phyloP scores from a whole-genome alignment of 768 basidiomycete genomes.

The Termitomyces sp. region DNA sequence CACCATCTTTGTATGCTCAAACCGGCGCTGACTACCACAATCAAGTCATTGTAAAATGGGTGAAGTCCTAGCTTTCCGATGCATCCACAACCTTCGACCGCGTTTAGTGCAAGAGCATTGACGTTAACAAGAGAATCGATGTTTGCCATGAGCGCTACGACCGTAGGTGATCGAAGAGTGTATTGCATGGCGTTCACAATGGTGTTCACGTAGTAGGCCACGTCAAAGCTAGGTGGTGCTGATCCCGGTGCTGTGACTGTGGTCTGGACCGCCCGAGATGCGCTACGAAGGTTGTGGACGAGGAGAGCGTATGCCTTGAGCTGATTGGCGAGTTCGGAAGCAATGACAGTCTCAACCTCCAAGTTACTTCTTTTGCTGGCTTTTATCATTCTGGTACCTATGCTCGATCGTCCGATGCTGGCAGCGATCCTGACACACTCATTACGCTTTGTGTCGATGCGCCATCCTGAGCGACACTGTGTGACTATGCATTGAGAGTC shows the following conservation, averaged over 20 bases:
- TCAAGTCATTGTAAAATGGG: conserved; percentile 9
- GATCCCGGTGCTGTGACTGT: not conserved
- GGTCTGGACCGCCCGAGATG: conserved; percentile 1
- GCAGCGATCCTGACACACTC: conserved; percentile 15
- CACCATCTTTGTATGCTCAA: conserved; percentile 13
- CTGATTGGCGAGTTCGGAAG: conserved; percentile 13
- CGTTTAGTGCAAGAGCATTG: conserved; percentile 13
- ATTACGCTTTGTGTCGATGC: conserved; percentile 13
- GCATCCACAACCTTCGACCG: conserved; percentile 17
- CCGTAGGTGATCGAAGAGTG: conserved; percentile 17
- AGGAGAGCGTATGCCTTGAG: conserved; percentile 15
- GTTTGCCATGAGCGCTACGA: conserved; percentile 14
- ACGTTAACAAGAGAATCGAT: conserved; percentile 16
- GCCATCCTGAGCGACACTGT: conserved; percentile 23
- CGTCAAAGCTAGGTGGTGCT: conserved; percentile 5
- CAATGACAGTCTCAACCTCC: conserved; percentile 6
- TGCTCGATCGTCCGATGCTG: not conserved
- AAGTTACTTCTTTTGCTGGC: conserved; percentile 3
- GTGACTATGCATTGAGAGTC: conserved; percentile 21
- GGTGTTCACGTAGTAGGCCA: conserved; percentile 14
- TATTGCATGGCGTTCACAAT: conserved; percentile 14
- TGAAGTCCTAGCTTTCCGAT: conserved; percentile 14
- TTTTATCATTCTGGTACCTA: conserved; percentile 15
- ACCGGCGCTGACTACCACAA: conserved; percentile 12
- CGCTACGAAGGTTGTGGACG: conserved; percentile 15